Evolutionary conservation across 1,284 basidiomycete genomes (phyloP).

Genomic region (Ceratobasidium sp.): DNA sequence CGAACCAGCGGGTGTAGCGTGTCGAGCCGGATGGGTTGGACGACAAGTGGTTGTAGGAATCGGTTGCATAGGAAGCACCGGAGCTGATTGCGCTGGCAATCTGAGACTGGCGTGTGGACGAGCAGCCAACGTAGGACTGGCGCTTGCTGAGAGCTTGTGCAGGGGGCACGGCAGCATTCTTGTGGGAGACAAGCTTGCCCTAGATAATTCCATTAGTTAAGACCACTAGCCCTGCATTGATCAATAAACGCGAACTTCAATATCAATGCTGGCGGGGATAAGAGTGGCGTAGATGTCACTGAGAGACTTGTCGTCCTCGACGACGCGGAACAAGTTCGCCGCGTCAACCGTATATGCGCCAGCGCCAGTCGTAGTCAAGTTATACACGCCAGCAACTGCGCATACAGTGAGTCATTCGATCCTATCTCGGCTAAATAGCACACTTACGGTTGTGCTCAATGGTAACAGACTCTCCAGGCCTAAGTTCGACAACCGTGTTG

Average conservation of each 20-base stretch:
- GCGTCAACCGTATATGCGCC: constrained; percentile 62
- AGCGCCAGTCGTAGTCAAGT: constrained; percentile 62
- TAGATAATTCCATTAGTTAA: not conserved
- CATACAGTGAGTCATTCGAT: not conserved
- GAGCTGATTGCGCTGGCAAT: constrained; percentile 33
- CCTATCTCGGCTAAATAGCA: not conserved
- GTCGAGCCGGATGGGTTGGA: constrained; percentile 43
- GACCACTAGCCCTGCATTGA: not conserved
- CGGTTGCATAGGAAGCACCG: constrained; percentile 25
- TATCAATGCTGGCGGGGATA: constrained; percentile 56
- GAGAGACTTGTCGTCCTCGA: constrained; percentile 56
- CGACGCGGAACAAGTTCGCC: constrained; percentile 62
- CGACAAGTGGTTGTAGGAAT: constrained; percentile 27
- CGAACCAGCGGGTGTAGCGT: constrained; percentile 46
- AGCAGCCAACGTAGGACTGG: constrained; percentile 21
- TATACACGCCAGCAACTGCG: constrained; percentile 64
- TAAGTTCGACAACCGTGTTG: constrained; percentile 58
- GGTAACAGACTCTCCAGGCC: constrained; percentile 61
- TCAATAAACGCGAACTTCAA: constrained; percentile 1
- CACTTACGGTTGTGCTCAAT: constrained; percentile 60
- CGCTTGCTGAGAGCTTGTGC: constrained; percentile 27
- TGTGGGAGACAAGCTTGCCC: constrained; percentile 38
- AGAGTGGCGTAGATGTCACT: constrained; percentile 58
- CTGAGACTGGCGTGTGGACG: constrained; percentile 13
- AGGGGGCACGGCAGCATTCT: constrained; percentile 27